Base-by-base conservation (phyloP, 345 rosid genomes). In the Mallotus nudiflorus region DNA sequence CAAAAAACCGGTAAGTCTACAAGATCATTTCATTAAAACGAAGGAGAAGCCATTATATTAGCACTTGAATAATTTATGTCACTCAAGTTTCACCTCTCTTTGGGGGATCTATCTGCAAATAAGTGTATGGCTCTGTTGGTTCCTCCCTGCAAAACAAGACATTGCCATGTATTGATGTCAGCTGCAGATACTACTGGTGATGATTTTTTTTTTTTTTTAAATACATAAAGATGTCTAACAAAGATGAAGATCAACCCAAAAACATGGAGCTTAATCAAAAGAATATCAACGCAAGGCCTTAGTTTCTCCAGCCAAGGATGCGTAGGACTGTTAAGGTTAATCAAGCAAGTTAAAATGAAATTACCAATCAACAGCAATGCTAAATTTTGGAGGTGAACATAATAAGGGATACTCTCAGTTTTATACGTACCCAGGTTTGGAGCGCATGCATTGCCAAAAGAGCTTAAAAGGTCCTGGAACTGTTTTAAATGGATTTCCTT, bases 401-500 rank as follows among this genome's bases (percentile, higher is more conserved):
- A 67, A 37, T 44, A 14, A 44, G 37, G 24, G 27, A 63, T 12
- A 55, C n/a, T 55, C 27, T 20, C 33, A 69, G 11, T 35, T 33
- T 27, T 25, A 15, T 12, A 77, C 89, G 55, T 82, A 92, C 99
- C 97, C 96, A 19, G 99, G 98, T 80, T 95, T 92, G 25, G 99
- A 95, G 59, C 94, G 93, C 97, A 95, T 92, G 83, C 99, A 95
- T 54, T 51, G 74, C 87, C 91, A 95, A 70, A 95, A 92, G 64
- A 95, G 90, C 75, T 95, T 92, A 61, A 92, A 95, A 63, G 97
- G 96, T 69, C 99, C 99, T 11, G 99, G 99, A 75, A 95, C 91
- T 0, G 98, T 95, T 92, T 90, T 90, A 70, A 95, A 92, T 35
- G 99, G 99, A 80, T 92, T 95, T 50, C 98, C 99, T 78, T 95